A percentile compares a stretch with the other conserved stretches of the same genome.
These are phyloP conservation scores for Ceratocystiopsis minuta DNA, from an alignment of 2,329 filamentous ascomycete species.

Conservation along the genomic window DNA sequence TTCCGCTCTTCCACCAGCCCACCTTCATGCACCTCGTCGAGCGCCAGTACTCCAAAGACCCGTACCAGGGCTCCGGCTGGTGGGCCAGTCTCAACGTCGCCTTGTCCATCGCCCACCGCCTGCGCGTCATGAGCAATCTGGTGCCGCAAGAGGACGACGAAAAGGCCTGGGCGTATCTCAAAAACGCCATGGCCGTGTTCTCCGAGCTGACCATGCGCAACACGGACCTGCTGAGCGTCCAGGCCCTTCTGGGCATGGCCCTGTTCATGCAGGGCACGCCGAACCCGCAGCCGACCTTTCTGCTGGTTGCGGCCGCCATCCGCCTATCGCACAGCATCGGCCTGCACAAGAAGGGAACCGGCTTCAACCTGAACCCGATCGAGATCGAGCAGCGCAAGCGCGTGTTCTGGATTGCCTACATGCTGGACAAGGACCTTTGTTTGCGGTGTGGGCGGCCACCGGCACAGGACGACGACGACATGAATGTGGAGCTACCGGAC, in stretches of 20 bases:
- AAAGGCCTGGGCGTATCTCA: slow-evolving; percentile 87
- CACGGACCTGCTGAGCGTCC: slow-evolving; percentile 84
- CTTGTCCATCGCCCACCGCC: slow-evolving; percentile 77
- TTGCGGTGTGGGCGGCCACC: slow-evolving; percentile 41
- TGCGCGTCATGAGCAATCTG: slow-evolving; percentile 89
- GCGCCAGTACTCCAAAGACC: slow-evolving; percentile 78
- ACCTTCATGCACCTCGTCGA: slow-evolving; percentile 98
- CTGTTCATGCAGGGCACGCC: slow-evolving; percentile 92
- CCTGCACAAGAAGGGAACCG: slow-evolving; percentile 79
- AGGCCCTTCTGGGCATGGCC: slow-evolving; percentile 83
- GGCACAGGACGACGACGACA: slow-evolving; percentile 48
- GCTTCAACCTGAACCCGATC: slow-evolving; percentile 81
- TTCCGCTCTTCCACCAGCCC: slow-evolving; percentile 89
- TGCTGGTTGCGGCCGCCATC: slow-evolving; percentile 80
- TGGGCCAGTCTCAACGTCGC: slow-evolving; percentile 94
- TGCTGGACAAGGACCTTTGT: slow-evolving; percentile 45
- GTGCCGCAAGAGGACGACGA: slow-evolving; percentile 82
- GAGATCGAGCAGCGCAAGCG: slow-evolving; percentile 75
- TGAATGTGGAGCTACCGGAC: slow-evolving; percentile 91
- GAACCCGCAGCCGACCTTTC: slow-evolving; percentile 86
- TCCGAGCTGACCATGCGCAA: slow-evolving; percentile 90
- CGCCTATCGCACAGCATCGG: slow-evolving; percentile 85
- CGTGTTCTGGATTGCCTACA: slow-evolving; percentile 49
- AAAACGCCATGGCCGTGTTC: slow-evolving; percentile 89
- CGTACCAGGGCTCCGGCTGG: slow-evolving; percentile 91